Evolutionary conservation across 768 basidiomycete genomes (phyloP), one percentile per base, ranked within the genome.

Genomic region (Leccinum disarticulatum): DNA sequence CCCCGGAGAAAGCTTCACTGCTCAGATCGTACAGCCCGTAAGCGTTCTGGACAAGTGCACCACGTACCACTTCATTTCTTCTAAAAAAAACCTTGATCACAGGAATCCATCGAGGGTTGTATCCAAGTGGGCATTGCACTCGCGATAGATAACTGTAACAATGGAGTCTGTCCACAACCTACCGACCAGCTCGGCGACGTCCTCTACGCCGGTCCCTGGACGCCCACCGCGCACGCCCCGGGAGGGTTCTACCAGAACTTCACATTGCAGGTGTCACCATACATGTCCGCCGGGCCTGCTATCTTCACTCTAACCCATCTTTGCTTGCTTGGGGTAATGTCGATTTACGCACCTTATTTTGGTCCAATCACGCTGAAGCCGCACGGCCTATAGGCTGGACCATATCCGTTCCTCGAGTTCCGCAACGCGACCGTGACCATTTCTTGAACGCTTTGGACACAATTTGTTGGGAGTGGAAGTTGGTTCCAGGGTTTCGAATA

Each of bases 111-210:
- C 0, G 57, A 41, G 19, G 50, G 50, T 8, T 65, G 65, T 54
- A 64, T 62, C 43, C 70, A 72, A 53, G 69, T 73, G 17, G 71
- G 72, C 27, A 74, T 73, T 13, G 72, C 72, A 19, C 70, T 73
- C 7, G 62, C 68, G 4, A 61, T 73, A 9, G 35, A 25, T 22
- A 57, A 4, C 31, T 73, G 71, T 55, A 15, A n/a, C 38, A 64
- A 67, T 4, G 70, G 65, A 0, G 56, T 54, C 5, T 70, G 71
- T 55, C 72, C 70, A 0, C 52, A 63, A 3, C 70, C 72, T 1
- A n/a, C 54, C 1, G 19, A 65, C 0, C 48, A 53, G 47, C 65
- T 74, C 10, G 72, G 73, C 11, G 9, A 30, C 10, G 66, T 73
- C 15, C 68, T 73, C 5, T 73, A 73, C 6, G 68, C 71, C 3